Conservation (phyloP, 2,329 filamentous ascomycete species). For the Byssochlamys sp. region DNA sequence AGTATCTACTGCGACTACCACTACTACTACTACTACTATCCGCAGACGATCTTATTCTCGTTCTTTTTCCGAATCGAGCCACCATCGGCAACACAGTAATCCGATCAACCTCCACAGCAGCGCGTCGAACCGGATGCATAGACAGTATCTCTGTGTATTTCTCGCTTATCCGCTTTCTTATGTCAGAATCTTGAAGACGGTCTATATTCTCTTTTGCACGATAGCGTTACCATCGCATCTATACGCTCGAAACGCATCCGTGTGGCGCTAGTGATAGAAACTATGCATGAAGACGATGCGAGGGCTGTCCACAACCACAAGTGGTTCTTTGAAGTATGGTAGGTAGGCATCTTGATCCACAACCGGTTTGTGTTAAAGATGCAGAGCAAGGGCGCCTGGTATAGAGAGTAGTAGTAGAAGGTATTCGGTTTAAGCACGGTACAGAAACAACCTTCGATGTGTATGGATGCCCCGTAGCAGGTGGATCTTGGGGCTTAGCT, state of each 20-base stretch:
- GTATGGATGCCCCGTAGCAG: background rate
- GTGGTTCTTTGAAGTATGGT: background rate
- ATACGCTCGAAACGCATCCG: background rate
- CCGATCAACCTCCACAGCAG: background rate
- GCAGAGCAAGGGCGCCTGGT: background rate
- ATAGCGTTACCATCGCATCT: background rate
- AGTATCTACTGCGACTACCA: too few relatives aligned
- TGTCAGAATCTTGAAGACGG: background rate
- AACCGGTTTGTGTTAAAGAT: background rate
- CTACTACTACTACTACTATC: background rate
- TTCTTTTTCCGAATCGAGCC: background rate
- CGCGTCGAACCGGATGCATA: background rate
- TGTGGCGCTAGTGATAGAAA: background rate
- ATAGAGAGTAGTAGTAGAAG: background rate
- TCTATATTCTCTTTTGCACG: background rate
- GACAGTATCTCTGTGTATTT: background rate
- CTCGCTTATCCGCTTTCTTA: background rate
- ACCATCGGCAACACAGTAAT: background rate
- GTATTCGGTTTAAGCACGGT: background rate
- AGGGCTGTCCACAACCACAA: background rate
- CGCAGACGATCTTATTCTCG: background rate
- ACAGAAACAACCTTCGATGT: background rate
- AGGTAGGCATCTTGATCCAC: background rate
- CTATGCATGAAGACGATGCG: background rate
- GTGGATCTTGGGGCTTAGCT: constrained; percentile 1